phyloP scores from a whole-genome alignment of 331 rosid genomes.

The Rhamnella rubrinervis region DNA sequence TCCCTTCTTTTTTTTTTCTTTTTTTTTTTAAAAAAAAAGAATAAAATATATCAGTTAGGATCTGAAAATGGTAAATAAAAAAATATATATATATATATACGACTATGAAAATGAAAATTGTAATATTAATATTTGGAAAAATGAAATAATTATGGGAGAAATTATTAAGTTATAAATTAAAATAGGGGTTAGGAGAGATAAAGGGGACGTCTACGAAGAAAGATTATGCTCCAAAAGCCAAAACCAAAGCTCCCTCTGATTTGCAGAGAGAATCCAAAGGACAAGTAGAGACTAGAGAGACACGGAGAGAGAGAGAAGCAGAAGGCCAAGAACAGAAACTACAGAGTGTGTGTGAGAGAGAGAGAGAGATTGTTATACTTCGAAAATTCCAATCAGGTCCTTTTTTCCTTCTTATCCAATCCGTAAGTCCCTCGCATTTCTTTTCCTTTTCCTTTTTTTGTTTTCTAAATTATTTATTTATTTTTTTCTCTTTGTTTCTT shows the following conservation, averaged over 20 bases:
- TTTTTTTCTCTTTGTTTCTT: slow-evolving; percentile 10
- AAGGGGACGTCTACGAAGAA: slow-evolving; percentile 34
- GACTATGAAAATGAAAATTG: slow-evolving; percentile 1
- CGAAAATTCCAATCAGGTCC: slow-evolving; percentile 46
- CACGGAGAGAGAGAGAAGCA: slow-evolving; percentile 27
- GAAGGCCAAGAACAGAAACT: slow-evolving; percentile 27
- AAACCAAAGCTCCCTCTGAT: slow-evolving; percentile 54
- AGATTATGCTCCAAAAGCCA: slow-evolving; percentile 50
- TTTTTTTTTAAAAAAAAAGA: background rate
- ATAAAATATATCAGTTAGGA: background rate
- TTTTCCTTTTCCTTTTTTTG: background rate
- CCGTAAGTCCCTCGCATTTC: slow-evolving; percentile 57
- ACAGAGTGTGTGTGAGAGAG: slow-evolving; percentile 19
- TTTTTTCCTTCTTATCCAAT: slow-evolving; percentile 58
- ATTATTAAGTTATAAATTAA: slow-evolving; percentile 34
- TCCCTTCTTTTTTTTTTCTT: background rate
- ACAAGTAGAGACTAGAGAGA: slow-evolving; percentile 20
- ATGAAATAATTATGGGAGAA: slow-evolving; percentile 20
- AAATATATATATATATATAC: too few species aligned
- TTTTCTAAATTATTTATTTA: background rate
- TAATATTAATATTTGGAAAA: slow-evolving; percentile 1
- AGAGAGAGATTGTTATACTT: slow-evolving; percentile 33
- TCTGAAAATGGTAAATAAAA: slow-evolving; percentile 5
- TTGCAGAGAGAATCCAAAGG: slow-evolving; percentile 64
- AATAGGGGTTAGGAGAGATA: slow-evolving; percentile 38